Conservation (phyloP, 2,329 filamentous ascomycete species). For the Trichoderma guizhouense region DNA sequence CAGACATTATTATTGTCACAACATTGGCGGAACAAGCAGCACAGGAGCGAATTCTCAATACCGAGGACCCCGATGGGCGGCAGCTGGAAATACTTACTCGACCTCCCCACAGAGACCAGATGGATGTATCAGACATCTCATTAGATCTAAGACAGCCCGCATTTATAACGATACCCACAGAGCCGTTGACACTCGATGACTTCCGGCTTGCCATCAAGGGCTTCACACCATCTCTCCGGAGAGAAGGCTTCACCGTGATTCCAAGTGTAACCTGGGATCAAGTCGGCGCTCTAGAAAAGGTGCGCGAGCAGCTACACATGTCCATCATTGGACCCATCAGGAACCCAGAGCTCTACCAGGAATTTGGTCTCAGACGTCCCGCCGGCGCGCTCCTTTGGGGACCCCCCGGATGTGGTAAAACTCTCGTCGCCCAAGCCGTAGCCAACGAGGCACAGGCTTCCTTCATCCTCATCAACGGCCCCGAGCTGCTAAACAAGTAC, state of each 20-base stretch:
- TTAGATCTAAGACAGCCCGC: conserved; percentile 11
- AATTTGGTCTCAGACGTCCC: conserved; percentile 74
- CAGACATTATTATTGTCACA: conserved; percentile 71
- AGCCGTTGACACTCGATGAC: conserved; percentile 41
- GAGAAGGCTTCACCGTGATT: conserved; percentile 92
- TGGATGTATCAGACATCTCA: conserved; percentile 13
- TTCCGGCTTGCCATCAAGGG: conserved; percentile 72
- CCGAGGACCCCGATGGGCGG: conserved; percentile 26
- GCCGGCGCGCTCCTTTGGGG: conserved; percentile 94
- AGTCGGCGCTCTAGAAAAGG: conserved; percentile 77
- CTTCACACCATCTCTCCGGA: conserved; percentile 61
- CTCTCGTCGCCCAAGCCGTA: conserved; percentile 90
- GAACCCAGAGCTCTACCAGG: conserved; percentile 70
- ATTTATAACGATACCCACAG: neutral
- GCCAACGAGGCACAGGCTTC: conserved; percentile 94
- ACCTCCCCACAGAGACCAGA: conserved; percentile 4
- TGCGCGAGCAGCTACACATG: conserved; percentile 76
- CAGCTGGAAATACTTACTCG: conserved; percentile 12
- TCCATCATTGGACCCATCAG: conserved; percentile 90
- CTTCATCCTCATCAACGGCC: conserved; percentile 97
- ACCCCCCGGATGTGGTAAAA: conserved; percentile 95
- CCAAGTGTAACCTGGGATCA: conserved; percentile 91
- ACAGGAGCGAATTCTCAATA: conserved; percentile 32
- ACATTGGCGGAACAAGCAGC: conserved; percentile 41
- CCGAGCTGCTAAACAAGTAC: conserved; percentile 95